Evolutionary conservation across 345 rosid species (phyloP).

Genomic region (Anacardium occidentale): DNA sequence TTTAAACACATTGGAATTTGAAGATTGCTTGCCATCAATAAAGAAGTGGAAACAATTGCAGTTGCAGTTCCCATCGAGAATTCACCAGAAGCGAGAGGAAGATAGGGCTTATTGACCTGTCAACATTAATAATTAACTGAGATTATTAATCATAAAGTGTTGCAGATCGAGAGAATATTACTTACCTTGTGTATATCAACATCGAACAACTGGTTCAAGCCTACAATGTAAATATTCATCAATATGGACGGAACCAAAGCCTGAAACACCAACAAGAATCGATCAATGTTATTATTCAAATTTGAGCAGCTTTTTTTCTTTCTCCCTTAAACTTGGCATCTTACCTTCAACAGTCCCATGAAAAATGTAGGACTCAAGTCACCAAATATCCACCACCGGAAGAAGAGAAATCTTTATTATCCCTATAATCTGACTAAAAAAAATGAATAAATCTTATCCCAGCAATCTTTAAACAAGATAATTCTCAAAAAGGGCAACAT

Average conservation of each 20-base stretch:
- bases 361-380: conserved; percentile 34
- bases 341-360: conserved; percentile 32
- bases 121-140: not conserved
- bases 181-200: conserved; percentile 37
- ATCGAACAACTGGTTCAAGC: conserved; percentile 33
- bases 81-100: conserved; percentile 39
- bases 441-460: not conserved
- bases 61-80: conserved; percentile 32
- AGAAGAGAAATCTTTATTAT: conserved; percentile 35
- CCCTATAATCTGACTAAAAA: conserved; percentile 24
- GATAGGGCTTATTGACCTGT: conserved; percentile 37
- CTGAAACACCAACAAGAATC: conserved; percentile 10
- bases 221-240: conserved; percentile 36
- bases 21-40: conserved; percentile 20
- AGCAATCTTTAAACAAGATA: not conserved
- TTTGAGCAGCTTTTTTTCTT: not conserved
- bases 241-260: conserved; percentile 28
- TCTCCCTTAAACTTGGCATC: not conserved
- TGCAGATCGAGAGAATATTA: too few species aligned
- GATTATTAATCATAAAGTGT: too few species aligned
- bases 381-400: conserved; percentile 19
- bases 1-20: too few species aligned
- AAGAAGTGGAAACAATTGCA: conserved; percentile 22
- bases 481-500: not conserved
- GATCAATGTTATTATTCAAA: not conserved